Evolutionary conservation across 495 filamentous ascomycete species (phyloP).

Genomic region (Tetracladium marchalianum): DNA sequence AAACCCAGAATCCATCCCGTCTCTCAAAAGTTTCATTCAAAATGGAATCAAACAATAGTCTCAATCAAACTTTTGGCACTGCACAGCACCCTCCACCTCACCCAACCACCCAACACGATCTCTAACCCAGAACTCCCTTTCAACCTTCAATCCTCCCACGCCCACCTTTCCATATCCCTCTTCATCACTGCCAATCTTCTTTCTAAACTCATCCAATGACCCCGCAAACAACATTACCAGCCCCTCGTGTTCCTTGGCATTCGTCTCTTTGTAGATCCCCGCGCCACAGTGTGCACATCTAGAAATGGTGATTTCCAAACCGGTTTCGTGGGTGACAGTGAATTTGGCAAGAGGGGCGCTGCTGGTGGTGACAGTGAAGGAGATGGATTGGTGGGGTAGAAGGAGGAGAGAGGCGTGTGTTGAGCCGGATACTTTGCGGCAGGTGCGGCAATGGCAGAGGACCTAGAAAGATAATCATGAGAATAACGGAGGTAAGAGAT

Average conservation of each 20-base stretch:
- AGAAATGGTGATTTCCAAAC: neutral
- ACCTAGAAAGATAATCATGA: neutral
- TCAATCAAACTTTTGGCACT: conserved; percentile 2
- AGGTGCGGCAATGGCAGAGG: conserved; percentile 7
- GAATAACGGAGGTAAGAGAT: neutral
- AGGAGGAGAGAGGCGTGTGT: conserved; percentile 1
- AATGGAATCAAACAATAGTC: too few relatives aligned
- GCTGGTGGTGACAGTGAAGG: neutral
- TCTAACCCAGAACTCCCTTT: conserved; percentile 2
- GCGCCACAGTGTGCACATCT: conserved; percentile 5
- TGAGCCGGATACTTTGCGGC: conserved; percentile 4
- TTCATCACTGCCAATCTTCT: neutral
- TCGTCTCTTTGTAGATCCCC: conserved; percentile 13
- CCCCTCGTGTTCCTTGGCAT: conserved; percentile 31
- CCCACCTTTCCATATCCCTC: neutral
- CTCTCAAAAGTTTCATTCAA: too few relatives aligned
- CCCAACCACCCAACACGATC: conserved; percentile 1
- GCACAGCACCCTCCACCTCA: neutral
- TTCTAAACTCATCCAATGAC: conserved; percentile 1
- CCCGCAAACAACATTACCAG: conserved; percentile 30
- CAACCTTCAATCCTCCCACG: neutral
- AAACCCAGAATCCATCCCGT: too few relatives aligned
- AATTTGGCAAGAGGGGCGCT: neutral
- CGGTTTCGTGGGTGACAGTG: neutral
- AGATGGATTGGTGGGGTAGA: neutral